A percentile compares a stretch with the other conserved stretches of the same genome.
Evolutionary conservation across 139 green algal species (phyloP).

Genomic region (Bryopsis sp.): DNA sequence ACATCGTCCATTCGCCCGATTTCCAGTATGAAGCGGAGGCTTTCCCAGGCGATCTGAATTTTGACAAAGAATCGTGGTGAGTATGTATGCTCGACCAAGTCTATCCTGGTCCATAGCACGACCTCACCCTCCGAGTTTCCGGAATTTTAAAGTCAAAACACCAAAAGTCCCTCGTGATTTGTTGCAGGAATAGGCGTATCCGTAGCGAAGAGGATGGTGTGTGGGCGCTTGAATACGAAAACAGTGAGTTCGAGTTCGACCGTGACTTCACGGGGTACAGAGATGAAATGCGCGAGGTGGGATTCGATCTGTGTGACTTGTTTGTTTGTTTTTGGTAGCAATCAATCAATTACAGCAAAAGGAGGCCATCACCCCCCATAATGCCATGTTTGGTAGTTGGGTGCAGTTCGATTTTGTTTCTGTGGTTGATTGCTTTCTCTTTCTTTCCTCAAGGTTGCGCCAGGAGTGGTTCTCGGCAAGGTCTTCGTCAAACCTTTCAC

Average conservation of each 20-base stretch:
- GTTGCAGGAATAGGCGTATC: neutral
- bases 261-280: neutral
- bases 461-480: too few species aligned
- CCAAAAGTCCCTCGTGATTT: neutral
- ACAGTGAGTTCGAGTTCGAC: neutral
- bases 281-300: neutral
- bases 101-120: too few species aligned
- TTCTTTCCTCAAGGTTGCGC: too few species aligned
- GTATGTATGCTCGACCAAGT: too few species aligned
- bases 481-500: neutral
- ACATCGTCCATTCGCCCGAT: neutral
- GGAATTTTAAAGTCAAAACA: too few species aligned
- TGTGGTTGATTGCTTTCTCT: neutral
- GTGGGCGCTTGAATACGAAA: neutral
- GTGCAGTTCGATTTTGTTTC: neutral
- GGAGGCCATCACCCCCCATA: too few species aligned
- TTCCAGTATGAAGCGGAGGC: neutral
- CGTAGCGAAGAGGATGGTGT: neutral
- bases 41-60: neutral
- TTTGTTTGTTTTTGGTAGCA: too few species aligned
- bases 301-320: too few species aligned
- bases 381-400: neutral
- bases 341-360: too few species aligned
- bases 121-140: too few species aligned
- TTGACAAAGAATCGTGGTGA: neutral